Percentiles rank a stretch among this genome's conserved stretches.
phyloP scores from a whole-genome alignment of 2,329 filamentous ascomycete genomes.

The Xylariaceae sp. region DNA sequence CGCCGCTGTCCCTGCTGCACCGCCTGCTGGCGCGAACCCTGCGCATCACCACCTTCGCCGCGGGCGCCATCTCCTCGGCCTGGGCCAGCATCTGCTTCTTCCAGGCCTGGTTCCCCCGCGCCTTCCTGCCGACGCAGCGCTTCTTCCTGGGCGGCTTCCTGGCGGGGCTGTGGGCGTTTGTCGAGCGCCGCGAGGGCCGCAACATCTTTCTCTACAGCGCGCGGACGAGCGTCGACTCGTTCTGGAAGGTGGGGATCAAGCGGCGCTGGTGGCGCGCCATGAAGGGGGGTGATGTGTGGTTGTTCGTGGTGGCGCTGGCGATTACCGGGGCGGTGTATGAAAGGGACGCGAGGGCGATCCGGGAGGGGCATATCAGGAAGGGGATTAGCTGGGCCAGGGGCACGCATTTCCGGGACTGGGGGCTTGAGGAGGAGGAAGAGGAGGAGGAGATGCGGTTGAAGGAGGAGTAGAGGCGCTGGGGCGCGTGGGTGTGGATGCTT shows the following conservation, averaged over 20 bases:
- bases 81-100: conserved; percentile 92
- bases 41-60: conserved; percentile 71
- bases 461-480: conserved; percentile 8
- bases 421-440: conserved; percentile 43
- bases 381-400: conserved; percentile 69
- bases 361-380: conserved; percentile 65
- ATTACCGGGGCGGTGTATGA: conserved; percentile 76
- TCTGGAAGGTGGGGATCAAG: conserved; percentile 95
- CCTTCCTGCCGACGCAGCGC: conserved; percentile 72
- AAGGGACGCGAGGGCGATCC: conserved; percentile 61
- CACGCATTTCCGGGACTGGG: conserved; percentile 70
- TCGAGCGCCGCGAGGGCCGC: conserved; percentile 62
- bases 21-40: conserved; percentile 64
- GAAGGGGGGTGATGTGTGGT: conserved; percentile 74
- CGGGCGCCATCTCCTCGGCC: conserved; percentile 76
- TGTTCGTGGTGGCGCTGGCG: conserved; percentile 77
- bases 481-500: not conserved
- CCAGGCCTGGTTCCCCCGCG: conserved; percentile 70
- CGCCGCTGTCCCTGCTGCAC: conserved; percentile 65
- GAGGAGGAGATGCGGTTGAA: conserved; percentile 17
- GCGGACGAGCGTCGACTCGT: conserved; percentile 71
- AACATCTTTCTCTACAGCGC: conserved; percentile 75
- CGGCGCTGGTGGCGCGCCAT: conserved; percentile 80
- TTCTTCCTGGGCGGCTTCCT: conserved; percentile 88
- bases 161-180: conserved; percentile 78